These are phyloP conservation scores for Picea abies DNA, from an alignment of 83 land plant genomes.

Conservation along the genomic window DNA sequence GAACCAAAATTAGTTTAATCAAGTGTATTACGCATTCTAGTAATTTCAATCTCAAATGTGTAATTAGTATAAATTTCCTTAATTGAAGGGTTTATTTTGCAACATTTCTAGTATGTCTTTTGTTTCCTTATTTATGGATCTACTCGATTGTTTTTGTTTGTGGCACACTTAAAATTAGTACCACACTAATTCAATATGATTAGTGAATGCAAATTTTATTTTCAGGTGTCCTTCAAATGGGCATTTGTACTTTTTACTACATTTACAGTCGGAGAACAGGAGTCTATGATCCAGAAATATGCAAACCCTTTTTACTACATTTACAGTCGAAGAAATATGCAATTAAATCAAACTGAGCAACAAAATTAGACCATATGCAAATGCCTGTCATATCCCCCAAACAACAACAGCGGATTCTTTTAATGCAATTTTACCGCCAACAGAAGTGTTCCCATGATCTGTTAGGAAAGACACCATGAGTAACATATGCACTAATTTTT, in stretches of 20 bases:
- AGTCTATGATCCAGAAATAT: constrained; percentile 88
- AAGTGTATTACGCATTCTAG: too few species aligned
- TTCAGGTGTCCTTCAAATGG: constrained; percentile 56
- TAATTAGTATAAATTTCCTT: too few species aligned
- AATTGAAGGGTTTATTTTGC: too few species aligned
- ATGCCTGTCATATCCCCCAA: neutral
- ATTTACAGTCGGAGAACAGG: constrained; percentile 74
- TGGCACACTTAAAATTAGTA: too few species aligned
- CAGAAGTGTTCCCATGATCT: constrained; percentile 53
- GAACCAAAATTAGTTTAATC: too few species aligned
- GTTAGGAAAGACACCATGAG: constrained; percentile 65
- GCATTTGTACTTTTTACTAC: constrained; percentile 36
- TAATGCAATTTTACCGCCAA: constrained; percentile 20
- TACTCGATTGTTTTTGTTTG: too few species aligned
- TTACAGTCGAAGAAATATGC: neutral
- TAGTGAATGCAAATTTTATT: too few species aligned
- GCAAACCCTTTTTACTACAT: constrained; percentile 21
- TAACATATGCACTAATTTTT: constrained; percentile 64
- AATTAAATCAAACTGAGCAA: constrained; percentile 10
- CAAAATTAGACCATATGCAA: neutral
- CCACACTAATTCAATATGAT: too few species aligned
- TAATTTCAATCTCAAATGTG: too few species aligned
- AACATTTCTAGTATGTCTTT: too few species aligned
- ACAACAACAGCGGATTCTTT: neutral
- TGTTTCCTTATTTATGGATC: too few species aligned